A percentile compares a stretch with the other conserved stretches of the same genome.
Conservation (phyloP, 257 asterid species). For the Eustoma russellianum region DNA sequence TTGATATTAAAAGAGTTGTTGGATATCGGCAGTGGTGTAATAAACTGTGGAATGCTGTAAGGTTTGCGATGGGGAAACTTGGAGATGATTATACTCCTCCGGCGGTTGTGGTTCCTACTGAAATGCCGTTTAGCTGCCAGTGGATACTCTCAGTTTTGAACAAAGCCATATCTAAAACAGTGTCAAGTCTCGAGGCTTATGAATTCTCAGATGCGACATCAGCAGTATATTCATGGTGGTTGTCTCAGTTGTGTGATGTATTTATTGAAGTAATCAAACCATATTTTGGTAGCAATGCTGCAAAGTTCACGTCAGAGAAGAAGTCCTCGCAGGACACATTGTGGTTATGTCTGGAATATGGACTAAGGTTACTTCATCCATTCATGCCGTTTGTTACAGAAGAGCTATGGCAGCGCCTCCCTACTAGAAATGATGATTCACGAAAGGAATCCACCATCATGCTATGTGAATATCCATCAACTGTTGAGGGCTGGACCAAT, state of each 20-base stretch:
- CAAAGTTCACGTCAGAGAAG: slow-evolving; percentile 35
- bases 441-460: slow-evolving; percentile 82
- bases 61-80: slow-evolving; percentile 93
- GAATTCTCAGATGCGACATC: slow-evolving; percentile 95
- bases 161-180: slow-evolving; percentile 76
- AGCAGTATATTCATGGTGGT: slow-evolving; percentile 88
- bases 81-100: slow-evolving; percentile 88
- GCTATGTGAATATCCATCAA: slow-evolving; percentile 74
- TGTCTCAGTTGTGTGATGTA: slow-evolving; percentile 80
- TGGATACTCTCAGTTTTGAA: slow-evolving; percentile 87
- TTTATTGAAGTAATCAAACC: slow-evolving; percentile 95
- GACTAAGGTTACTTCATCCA: slow-evolving; percentile 84
- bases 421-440: slow-evolving; percentile 41
- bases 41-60: slow-evolving; percentile 91
- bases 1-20: slow-evolving; percentile 89
- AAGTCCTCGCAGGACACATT: slow-evolving; percentile 71
- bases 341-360: slow-evolving; percentile 88
- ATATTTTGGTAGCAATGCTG: slow-evolving; percentile 48
- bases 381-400: slow-evolving; percentile 95
- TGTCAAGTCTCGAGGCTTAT: slow-evolving; percentile 49
- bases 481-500: slow-evolving; percentile 60
- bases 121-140: slow-evolving; percentile 88
- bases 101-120: slow-evolving; percentile 30
- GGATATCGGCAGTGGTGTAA: slow-evolving; percentile 99
- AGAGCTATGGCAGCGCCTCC: slow-evolving; percentile 98